Conservation (phyloP, 371 early-diverging fungal genomes). For the Entomophthora muscae region DNA sequence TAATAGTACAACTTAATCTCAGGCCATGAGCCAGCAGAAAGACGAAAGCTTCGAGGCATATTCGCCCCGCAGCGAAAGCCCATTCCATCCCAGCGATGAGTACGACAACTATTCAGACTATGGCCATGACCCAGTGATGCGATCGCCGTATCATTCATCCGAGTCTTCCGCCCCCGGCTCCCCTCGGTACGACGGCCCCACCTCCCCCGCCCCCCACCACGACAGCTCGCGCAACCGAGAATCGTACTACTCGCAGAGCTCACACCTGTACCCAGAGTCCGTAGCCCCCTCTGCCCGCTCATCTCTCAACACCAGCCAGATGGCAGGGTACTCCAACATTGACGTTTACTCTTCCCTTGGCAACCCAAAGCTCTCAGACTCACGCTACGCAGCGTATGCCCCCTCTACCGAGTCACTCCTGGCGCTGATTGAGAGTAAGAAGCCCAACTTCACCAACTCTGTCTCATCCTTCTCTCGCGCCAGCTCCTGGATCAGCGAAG, state of each 20-base stretch:
- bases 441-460: conserved; percentile 14
- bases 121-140: neutral
- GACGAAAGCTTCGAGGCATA: neutral
- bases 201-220: neutral
- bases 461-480: conserved; percentile 18
- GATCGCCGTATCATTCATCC: conserved; percentile 6
- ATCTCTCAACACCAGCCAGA: neutral
- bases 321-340: conserved; percentile 16
- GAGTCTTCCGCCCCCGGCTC: neutral
- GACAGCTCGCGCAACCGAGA: neutral
- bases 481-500: conserved; percentile 12
- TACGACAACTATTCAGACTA: conserved; percentile 5
- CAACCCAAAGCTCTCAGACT: conserved; percentile 29
- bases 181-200: neutral
- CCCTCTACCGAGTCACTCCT: conserved; percentile 56
- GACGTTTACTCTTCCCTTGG: conserved; percentile 38
- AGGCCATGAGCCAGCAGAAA: neutral
- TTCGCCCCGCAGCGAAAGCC: neutral
- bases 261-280: neutral
- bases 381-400: conserved; percentile 50
- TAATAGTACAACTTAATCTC: neutral
- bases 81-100: neutral
- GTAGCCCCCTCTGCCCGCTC: neutral
- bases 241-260: neutral
- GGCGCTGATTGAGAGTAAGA: conserved; percentile 48